Evolutionary conservation across 352 stramenopile genomes (phyloP), one percentile per base, ranked within the genome.

Genomic region (Pythium aphanidermatum): DNA sequence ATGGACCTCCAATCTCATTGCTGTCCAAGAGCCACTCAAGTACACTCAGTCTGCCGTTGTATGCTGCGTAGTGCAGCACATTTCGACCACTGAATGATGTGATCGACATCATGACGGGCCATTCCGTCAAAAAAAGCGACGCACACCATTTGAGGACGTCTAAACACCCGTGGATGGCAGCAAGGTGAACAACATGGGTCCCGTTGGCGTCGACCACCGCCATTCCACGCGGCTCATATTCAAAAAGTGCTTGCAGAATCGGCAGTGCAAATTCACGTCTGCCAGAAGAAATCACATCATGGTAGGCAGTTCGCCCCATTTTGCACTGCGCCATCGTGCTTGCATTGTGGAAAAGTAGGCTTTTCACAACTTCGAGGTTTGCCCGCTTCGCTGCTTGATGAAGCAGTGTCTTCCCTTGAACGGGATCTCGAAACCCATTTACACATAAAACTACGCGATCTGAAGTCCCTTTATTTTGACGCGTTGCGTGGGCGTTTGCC

Each of bases 11-110:
- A 17, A 14, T 37, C 6, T 49, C 50, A 3, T 48, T 25, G 3
- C 31, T 12, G 10, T 49, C 37, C 13, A 85, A 41, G 2, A 83
- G 47, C 70, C 70, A 86, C 28, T 78, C 52, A 4, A 88, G 42
- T 17, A 80, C 60, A 29, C 54, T 20, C 12, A 83, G 34, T 0
- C 57, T 68, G 3, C 69, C 68, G 20, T 88, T 88, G 59, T 78
- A 84, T 5, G 73, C 65, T 5, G 75, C 75, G 32, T 88, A 88
- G 28, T 88, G 75, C 19, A 88, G 69, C 38, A 80, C 58, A 25
- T 74, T 86, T 0, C 75, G 66, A 17, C 73, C 73, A 20, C 70
- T 80, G 19, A 81, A 77, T 2, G 75, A 83, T 12, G 72, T 72
- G 45, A 79, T 69, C 2, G 57, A 53, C 43, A 86, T 60, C 14